These are phyloP conservation scores for Trichoderma sp. DNA, from an alignment of 2,329 filamentous ascomycete species.

Conservation along the genomic window DNA sequence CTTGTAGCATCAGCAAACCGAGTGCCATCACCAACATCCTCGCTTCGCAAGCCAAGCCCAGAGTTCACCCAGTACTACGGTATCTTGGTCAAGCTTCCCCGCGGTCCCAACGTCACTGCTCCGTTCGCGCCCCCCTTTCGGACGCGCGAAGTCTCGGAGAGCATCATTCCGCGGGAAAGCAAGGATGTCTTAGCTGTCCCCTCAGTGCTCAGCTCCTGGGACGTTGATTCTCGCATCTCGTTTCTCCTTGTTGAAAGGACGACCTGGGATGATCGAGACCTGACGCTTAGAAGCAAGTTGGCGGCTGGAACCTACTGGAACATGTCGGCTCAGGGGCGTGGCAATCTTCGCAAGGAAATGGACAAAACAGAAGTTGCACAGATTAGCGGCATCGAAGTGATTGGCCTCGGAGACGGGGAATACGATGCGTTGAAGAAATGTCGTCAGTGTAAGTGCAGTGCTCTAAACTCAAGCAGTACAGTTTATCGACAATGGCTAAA, in stretches of 20 bases:
- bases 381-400: conserved; percentile 7
- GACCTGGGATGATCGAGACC: neutral
- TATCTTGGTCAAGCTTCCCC: conserved; percentile 2
- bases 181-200: neutral
- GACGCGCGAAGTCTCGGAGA: neutral
- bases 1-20: neutral
- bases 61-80: conserved; percentile 16
- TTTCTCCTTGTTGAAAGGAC: conserved; percentile 4
- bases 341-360: neutral
- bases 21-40: neutral
- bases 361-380: neutral
- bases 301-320: neutral
- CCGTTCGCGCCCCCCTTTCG: neutral
- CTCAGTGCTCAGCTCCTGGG: conserved; percentile 4
- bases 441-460: neutral
- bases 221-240: neutral
- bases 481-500: neutral
- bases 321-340: neutral
- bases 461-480: neutral
- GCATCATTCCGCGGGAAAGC: neutral
- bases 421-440: conserved; percentile 15
- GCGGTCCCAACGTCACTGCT: neutral
- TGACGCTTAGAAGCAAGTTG: neutral
- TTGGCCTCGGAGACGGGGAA: conserved; percentile 12
- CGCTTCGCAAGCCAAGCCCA: neutral